Conservation (phyloP, 1,139 yeast species). For the Meyerozyma sp. region DNA sequence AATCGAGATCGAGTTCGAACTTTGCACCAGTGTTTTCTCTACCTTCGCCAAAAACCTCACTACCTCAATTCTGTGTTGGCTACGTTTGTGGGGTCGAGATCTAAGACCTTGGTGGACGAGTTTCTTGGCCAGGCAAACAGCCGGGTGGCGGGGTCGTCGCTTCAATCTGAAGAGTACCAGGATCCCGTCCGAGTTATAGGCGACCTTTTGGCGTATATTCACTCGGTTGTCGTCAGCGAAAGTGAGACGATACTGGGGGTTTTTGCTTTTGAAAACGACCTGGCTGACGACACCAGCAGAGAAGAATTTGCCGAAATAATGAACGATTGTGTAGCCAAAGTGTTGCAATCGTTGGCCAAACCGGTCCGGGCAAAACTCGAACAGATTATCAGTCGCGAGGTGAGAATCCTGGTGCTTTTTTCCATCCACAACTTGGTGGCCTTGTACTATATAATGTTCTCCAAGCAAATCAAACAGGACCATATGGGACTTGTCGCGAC, state of each 20-base stretch:
- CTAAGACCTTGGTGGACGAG: conserved; percentile 53
- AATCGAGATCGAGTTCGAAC: conserved; percentile 21
- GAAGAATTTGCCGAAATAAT: conserved; percentile 19
- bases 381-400: conserved; percentile 63
- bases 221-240: conserved; percentile 85
- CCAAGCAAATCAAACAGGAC: conserved; percentile 33
- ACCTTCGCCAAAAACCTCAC: conserved; percentile 36
- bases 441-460: conserved; percentile 66
- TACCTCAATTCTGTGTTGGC: conserved; percentile 47
- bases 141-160: conserved; percentile 5
- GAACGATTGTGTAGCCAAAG: conserved; percentile 28
- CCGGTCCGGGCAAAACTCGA: conserved; percentile 49
- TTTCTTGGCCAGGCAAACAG: conserved; percentile 49
- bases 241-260: conserved; percentile 61
- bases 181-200: conserved; percentile 84
- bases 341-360: conserved; percentile 36
- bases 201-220: conserved; percentile 84
- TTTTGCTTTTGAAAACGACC: conserved; percentile 18
- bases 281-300: conserved; percentile 9
- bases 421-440: conserved; percentile 60
- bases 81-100: conserved; percentile 48
- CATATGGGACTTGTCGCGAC: conserved; percentile 18
- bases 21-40: conserved; percentile 30
- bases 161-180: conserved; percentile 46
- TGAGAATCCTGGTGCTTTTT: conserved; percentile 48